These are phyloP conservation scores for Vitellaria paradoxa DNA, from an alignment of 179 eudicot species.

Conservation along the genomic window DNA sequence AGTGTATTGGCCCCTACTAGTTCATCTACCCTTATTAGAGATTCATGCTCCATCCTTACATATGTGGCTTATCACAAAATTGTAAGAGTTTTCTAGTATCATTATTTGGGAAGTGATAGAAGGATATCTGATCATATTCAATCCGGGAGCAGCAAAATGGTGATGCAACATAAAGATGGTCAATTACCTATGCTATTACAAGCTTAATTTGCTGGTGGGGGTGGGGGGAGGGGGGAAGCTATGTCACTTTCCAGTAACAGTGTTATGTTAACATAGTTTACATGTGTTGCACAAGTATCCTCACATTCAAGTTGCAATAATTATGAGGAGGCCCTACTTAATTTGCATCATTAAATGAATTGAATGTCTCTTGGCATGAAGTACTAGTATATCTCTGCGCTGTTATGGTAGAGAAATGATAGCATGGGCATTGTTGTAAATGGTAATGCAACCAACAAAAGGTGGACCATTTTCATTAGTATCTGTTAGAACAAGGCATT, in stretches of 20 bases:
- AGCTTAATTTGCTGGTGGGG: too few species aligned
- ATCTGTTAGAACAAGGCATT: not conserved
- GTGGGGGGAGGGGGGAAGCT: not conserved
- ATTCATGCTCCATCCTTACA: too few species aligned
- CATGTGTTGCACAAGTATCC: not conserved
- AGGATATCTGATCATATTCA: not conserved
- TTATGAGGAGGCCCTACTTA: not conserved
- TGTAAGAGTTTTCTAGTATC: not conserved
- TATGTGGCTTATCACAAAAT: not conserved
- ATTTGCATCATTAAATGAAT: not conserved
- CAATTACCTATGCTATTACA: not conserved
- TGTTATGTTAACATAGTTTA: not conserved
- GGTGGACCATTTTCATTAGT: not conserved
- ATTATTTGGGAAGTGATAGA: not conserved
- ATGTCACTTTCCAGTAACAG: not conserved
- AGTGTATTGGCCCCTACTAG: too few species aligned
- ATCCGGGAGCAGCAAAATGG: not conserved
- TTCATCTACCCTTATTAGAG: too few species aligned
- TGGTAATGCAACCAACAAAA: not conserved
- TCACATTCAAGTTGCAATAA: not conserved
- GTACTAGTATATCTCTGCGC: not conserved
- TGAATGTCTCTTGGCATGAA: constrained; percentile 7
- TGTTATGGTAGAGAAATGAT: not conserved
- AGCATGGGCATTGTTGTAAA: not conserved
- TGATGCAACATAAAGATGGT: not conserved